Conservation (phyloP, 108 stramenopile species). For the Cyclotella sp. region DNA sequence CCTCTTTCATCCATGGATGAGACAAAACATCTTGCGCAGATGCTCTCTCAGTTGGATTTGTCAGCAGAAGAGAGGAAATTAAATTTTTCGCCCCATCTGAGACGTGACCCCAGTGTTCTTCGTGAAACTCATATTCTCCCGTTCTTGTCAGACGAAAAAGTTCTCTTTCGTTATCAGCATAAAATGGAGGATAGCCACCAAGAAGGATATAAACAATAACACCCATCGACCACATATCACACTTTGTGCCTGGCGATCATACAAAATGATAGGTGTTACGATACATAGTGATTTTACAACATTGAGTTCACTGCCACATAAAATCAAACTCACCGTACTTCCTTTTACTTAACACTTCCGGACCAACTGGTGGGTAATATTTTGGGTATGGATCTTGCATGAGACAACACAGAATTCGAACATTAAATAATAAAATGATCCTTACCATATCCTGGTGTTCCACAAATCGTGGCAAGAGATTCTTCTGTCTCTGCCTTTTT, state of each 20-base stretch:
- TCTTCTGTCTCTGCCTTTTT: constrained; percentile 59
- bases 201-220: constrained; percentile 94
- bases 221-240: constrained; percentile 95
- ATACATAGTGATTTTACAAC: too few relatives aligned
- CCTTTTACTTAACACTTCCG: constrained; percentile 61
- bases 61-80: constrained; percentile 70
- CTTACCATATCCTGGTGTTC: constrained; percentile 61
- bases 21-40: constrained; percentile 64
- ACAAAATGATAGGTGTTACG: not conserved
- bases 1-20: constrained; percentile 56
- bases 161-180: constrained; percentile 67
- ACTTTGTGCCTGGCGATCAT: constrained; percentile 26
- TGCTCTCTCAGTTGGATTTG: constrained; percentile 59
- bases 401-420: not conserved
- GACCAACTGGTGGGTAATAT: constrained; percentile 45
- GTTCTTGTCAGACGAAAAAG: constrained; percentile 60
- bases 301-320: not conserved
- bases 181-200: constrained; percentile 93
- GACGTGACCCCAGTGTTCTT: constrained; percentile 79
- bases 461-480: constrained; percentile 73
- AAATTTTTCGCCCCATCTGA: constrained; percentile 83
- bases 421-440: not conserved
- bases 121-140: constrained; percentile 72
- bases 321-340: constrained; percentile 56
- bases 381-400: too few relatives aligned